These are phyloP conservation scores for Stemphylium vesicarium DNA, from an alignment of 2,329 filamentous ascomycete genomes.

Conservation along the genomic window DNA sequence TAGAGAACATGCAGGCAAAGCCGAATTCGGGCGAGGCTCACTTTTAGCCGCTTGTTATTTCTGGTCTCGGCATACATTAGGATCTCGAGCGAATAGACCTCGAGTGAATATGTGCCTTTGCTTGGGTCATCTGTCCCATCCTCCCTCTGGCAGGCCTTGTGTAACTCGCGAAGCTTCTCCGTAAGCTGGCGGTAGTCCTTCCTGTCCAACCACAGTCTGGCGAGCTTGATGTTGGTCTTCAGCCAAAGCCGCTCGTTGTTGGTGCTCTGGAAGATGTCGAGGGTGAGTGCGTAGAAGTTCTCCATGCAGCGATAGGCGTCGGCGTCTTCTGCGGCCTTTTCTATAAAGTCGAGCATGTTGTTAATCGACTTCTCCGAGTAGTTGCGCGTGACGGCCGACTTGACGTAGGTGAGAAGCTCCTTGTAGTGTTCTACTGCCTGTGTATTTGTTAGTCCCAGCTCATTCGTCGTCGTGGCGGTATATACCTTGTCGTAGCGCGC, in stretches of 20 bases:
- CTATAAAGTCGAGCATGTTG: slow-evolving; percentile 97
- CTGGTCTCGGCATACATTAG: slow-evolving; percentile 97
- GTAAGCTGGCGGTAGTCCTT: slow-evolving; percentile 83
- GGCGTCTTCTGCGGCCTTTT: slow-evolving; percentile 79
- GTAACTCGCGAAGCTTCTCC: slow-evolving; percentile 85
- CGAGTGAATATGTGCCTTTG: slow-evolving; percentile 94
- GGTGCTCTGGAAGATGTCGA: slow-evolving; percentile 93
- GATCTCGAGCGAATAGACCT: slow-evolving; percentile 96
- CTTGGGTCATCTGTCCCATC: slow-evolving; percentile 90
- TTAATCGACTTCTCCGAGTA: slow-evolving; percentile 99
- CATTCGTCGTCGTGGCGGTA: not conserved
- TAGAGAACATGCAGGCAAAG: slow-evolving; percentile 29
- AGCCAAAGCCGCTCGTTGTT: slow-evolving; percentile 98
- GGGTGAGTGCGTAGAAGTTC: slow-evolving; percentile 90
- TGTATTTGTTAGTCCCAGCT: slow-evolving; percentile 26
- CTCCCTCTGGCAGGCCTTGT: slow-evolving; percentile 83
- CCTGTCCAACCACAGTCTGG: slow-evolving; percentile 86
- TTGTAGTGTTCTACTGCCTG: slow-evolving; percentile 91
- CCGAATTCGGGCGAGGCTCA: slow-evolving; percentile 37
- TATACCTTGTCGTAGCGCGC: slow-evolving; percentile 80
- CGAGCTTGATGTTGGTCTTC: slow-evolving; percentile 97
- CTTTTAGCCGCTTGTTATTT: slow-evolving; percentile 96
- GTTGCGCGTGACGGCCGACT: slow-evolving; percentile 93
- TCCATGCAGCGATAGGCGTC: slow-evolving; percentile 85
- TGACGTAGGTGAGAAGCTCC: slow-evolving; percentile 96